phyloP scores from a whole-genome alignment of 192 early-diverging fungal species.

The Linderina pennispora region DNA sequence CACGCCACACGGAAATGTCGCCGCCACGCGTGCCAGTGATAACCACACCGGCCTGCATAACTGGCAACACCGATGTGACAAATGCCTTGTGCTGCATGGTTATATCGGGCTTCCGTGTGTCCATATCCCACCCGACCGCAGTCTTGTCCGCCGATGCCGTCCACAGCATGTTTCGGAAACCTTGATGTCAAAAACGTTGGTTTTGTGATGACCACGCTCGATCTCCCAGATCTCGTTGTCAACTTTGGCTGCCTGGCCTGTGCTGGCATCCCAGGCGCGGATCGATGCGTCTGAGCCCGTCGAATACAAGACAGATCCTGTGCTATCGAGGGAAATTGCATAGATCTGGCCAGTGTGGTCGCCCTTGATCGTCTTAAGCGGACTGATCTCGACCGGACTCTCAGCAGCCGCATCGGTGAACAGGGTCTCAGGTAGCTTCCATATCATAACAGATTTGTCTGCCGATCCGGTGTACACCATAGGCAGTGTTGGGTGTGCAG shows the following conservation, averaged over 20 bases:
- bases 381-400: constrained; percentile 13
- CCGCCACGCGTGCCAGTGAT: constrained; percentile 84
- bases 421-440: constrained; percentile 25
- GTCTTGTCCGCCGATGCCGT: constrained; percentile 91
- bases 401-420: too few species aligned
- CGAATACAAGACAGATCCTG: constrained; percentile 26
- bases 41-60: constrained; percentile 58
- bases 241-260: constrained; percentile 26
- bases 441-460: constrained; percentile 55
- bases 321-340: constrained; percentile 28
- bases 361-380: constrained; percentile 32
- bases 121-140: constrained; percentile 74
- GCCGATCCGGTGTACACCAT: constrained; percentile 71
- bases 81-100: constrained; percentile 75
- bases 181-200: constrained; percentile 64
- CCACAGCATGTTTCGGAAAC: constrained; percentile 69
- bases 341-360: constrained; percentile 43
- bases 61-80: constrained; percentile 62
- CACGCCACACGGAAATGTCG: constrained; percentile 79
- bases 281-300: constrained; percentile 52
- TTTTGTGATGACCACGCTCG: constrained; percentile 67
- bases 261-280: constrained; percentile 50
- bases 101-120: constrained; percentile 67
- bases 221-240: constrained; percentile 51
- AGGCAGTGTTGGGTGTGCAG: constrained; percentile 30